These are phyloP conservation scores for Marasmius sp. DNA, from an alignment of 1,284 basidiomycete species.

Conservation along the genomic window DNA sequence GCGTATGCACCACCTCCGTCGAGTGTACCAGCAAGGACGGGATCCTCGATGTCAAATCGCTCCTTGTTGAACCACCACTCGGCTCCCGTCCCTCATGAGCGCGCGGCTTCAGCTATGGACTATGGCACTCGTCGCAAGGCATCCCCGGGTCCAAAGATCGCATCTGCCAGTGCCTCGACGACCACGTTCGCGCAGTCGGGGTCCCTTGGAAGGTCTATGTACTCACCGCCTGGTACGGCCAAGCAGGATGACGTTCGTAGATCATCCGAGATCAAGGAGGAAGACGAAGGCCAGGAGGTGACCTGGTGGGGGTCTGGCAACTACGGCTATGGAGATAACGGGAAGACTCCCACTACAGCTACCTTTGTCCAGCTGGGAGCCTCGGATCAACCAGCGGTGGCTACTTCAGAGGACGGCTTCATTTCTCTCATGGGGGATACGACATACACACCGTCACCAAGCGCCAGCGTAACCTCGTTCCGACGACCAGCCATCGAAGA, in stretches of 20 bases:
- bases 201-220: conserved; percentile 37
- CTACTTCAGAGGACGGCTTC: conserved; percentile 60
- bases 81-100: conserved; percentile 49
- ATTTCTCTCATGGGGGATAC: conserved; percentile 83
- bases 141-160: conserved; percentile 50
- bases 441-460: conserved; percentile 43
- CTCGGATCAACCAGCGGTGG: conserved; percentile 33
- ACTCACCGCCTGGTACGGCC: conserved; percentile 29
- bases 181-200: conserved; percentile 47
- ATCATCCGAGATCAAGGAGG: conserved; percentile 30
- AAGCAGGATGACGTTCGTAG: conserved; percentile 30
- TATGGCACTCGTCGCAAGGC: conserved; percentile 49
- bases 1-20: conserved; percentile 35
- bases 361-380: conserved; percentile 55
- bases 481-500: conserved; percentile 29
- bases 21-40: conserved; percentile 38
- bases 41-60: conserved; percentile 62
- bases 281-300: conserved; percentile 39
- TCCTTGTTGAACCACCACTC: conserved; percentile 39
- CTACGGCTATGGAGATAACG: conserved; percentile 43
- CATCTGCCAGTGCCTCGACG: conserved; percentile 52
- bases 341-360: conserved; percentile 65
- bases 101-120: conserved; percentile 78
- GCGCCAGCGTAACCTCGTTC: conserved; percentile 25
- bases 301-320: conserved; percentile 65